Evolutionary conservation across 2,329 filamentous ascomycete species (phyloP), one percentile per base, ranked within the genome.

Genomic region (Dryadomyces sulphureus): DNA sequence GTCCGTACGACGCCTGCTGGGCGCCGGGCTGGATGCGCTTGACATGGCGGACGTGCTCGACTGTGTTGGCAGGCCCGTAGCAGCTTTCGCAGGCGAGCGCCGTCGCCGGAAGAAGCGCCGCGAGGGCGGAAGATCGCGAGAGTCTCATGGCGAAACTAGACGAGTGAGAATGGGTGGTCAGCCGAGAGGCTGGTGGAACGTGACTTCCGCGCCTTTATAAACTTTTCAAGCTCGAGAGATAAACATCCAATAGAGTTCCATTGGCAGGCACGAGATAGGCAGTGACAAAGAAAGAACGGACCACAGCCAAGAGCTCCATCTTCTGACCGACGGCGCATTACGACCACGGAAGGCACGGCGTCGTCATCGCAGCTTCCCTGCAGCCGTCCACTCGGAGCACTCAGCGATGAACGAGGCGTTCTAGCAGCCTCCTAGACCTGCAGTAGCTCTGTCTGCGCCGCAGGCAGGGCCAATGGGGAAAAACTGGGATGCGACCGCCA

Each of bases 21-120:
- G 65, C 65, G 17, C 63, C 66, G 0, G 67, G 67, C 51, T 72
- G 68, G 56, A 70, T 70, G 38, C 68, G 64, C 55, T 68, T 68
- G 48, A 67, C 66, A 47, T 67, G 61, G 9, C 68, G 65, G 47
- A 70, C 66, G 45, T 52, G 51, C 45, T 49, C 49, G 43, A 68
- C 59, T 20, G 57, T 59, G 54, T 59, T 60, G n/a, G 56, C 52
- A 20, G 66, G 65, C 2, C 64, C 65, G 45, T 65, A 67, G 55
- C 67, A 70, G 41, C 55, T 57, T 42, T 60, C 61, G 50, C 66
- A 70, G 27, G 64, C 64, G 16, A 58, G 42, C n/a, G 53, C 52
- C 46, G 43, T 46, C 17, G 53, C 47, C n/a, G 54, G 30, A 16
- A 50, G 45, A 3, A 49, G 45, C 3, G 19, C 7, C 38, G 25